phyloP scores from a whole-genome alignment of 2,329 filamentous ascomycete species.

The Neonectria neomacrospora region DNA sequence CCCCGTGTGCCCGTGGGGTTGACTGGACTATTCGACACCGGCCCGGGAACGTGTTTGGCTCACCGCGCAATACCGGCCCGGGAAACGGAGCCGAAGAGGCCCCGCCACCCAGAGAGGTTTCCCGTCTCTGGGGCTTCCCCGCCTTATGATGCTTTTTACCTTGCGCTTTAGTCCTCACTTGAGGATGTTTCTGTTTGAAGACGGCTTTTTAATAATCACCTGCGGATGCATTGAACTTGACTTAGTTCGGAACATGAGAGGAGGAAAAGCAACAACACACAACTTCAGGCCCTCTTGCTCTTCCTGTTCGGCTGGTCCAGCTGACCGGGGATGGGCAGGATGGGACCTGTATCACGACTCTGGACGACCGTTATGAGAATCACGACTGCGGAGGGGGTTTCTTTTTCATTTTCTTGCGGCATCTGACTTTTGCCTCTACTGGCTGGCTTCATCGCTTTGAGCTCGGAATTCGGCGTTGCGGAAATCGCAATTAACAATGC shows the following conservation, averaged over 20 bases:
- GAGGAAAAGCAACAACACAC: constrained; percentile 19
- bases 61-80: constrained; percentile 33
- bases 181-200: constrained; percentile 31
- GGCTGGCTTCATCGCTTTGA: constrained; percentile 37
- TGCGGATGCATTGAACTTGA: constrained; percentile 27
- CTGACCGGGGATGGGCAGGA: constrained; percentile 1
- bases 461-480: constrained; percentile 45
- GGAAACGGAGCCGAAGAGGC: constrained; percentile 23
- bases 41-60: constrained; percentile 25
- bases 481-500: constrained; percentile 23
- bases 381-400: constrained; percentile 35
- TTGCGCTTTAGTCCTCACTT: constrained; percentile 17
- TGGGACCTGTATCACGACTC: constrained; percentile 42
- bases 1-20: constrained; percentile 13
- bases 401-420: constrained; percentile 29
- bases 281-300: neutral
- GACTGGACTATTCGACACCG: constrained; percentile 10
- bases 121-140: constrained; percentile 1
- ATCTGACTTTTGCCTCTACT: constrained; percentile 30
- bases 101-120: constrained; percentile 11
- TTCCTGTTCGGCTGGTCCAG: neutral
- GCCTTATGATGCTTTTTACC: constrained; percentile 11
- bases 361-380: constrained; percentile 46
- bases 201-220: constrained; percentile 36
- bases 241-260: constrained; percentile 13